Evolutionary conservation across 1,284 basidiomycete genomes (phyloP), one percentile per base, ranked within the genome.

Genomic region (Porogramme epimiltina): DNA sequence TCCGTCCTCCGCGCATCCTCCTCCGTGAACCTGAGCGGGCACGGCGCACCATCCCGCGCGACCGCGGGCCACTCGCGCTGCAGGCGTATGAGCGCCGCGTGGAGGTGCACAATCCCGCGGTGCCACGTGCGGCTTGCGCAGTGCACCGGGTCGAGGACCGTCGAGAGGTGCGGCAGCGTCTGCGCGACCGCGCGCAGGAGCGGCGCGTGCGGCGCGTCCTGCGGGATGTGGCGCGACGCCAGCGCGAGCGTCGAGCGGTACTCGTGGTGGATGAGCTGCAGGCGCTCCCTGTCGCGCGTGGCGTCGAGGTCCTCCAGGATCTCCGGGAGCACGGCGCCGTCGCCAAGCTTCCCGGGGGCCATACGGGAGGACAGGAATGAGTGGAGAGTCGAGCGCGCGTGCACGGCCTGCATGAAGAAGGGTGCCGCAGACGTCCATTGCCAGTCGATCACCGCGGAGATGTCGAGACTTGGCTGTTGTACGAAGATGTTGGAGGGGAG

Each of bases 401-500:
- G 41, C n/a, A 24, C n/a, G 41, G 41, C 37, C 40, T 59, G 58
- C 31, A 53, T 20, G 40, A 37, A 56, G 34, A 44, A 40, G 20
- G 55, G 55, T 19, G 22, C 38, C 22, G 54, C 37, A 2, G 31
- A 33, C 10, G 47, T 25, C 37, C 43, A 36, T 45, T 71, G 68
- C 70, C 69, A 71, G 55, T 70, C 69, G 34, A 71, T 65, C 45
- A 70, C 55, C 23, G 60, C 54, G 11, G 52, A 49, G 22, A 72
- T 49, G 20, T 52, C 22, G 25, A 49, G 47, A 19, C 47, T 49
- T 26, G 55, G 51, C 8, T 43, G 42, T 3, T 51, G 50, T 23
- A 71, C 58, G 24, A 71, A 58, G 45, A 73, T 47, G 56, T 73
- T 73, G 11, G 49, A 42, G 11, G 44, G 57, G 26, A 59, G 61